These are phyloP conservation scores for Thraustochytrium striatum DNA, from an alignment of 352 stramenopile genomes.

Conservation along the genomic window DNA sequence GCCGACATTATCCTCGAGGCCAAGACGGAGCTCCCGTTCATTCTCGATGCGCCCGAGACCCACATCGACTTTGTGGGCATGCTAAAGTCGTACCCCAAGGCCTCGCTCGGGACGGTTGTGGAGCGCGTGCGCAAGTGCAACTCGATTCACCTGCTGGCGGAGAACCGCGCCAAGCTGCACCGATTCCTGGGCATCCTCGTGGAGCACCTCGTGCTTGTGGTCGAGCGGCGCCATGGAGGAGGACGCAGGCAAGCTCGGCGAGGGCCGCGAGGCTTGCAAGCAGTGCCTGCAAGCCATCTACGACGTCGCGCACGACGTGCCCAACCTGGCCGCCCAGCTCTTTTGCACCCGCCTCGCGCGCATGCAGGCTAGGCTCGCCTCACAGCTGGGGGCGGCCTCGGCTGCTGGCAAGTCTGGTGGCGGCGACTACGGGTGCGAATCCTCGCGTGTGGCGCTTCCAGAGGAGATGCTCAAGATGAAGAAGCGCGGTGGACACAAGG, in stretches of 20 bases:
- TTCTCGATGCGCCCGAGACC: conserved; percentile 30
- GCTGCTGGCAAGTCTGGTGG: neutral
- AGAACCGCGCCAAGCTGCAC: conserved; percentile 43
- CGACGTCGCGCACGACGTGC: conserved; percentile 15
- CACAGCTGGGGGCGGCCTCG: neutral
- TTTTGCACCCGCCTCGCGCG: conserved; percentile 22
- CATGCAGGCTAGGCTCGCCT: conserved; percentile 24
- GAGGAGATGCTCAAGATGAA: neutral
- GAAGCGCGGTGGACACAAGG: conserved; percentile 36
- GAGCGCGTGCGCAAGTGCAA: conserved; percentile 41
- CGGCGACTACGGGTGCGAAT: conserved; percentile 21
- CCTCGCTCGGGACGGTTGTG: conserved; percentile 5
- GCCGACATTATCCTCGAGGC: conserved; percentile 25
- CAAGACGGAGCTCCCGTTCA: conserved; percentile 42
- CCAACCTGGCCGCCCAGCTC: neutral
- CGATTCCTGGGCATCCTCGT: conserved; percentile 44
- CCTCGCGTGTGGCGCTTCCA: neutral
- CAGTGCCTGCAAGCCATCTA: conserved; percentile 24
- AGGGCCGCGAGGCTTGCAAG: neutral
- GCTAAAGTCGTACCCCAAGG: conserved; percentile 22
- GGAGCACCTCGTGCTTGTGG: conserved; percentile 36
- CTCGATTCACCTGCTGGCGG: conserved; percentile 35
- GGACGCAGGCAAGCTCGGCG: neutral
- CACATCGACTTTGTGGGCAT: conserved; percentile 37
- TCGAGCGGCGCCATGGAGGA: conserved; percentile 18